Percentiles rank a stretch among this genome's conserved stretches.
These are phyloP conservation scores for Esteya vermicola DNA, from an alignment of 2,329 filamentous ascomycete genomes.

Conservation along the genomic window DNA sequence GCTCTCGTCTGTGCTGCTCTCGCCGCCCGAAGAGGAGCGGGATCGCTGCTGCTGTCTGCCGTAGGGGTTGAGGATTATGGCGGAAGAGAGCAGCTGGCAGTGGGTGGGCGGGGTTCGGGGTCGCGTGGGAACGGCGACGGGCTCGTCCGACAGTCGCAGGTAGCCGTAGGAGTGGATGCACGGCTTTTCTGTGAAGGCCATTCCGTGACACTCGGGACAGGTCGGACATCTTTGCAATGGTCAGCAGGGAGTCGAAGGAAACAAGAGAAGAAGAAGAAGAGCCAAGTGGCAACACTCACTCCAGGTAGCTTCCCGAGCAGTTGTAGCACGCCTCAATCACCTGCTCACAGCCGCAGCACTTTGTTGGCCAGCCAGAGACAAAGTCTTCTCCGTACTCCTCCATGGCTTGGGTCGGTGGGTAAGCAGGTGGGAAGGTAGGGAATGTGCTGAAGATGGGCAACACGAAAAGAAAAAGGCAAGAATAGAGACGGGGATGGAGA, in stretches of 20 bases:
- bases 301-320: constrained; percentile 10
- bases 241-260: not conserved
- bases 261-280: not conserved
- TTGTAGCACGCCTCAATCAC: constrained; percentile 8
- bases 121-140: too few species aligned
- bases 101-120: too few species aligned
- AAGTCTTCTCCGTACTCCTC: constrained; percentile 7
- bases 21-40: not conserved
- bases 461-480: not conserved
- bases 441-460: too few species aligned
- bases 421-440: too few species aligned
- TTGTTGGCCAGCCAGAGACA: constrained; percentile 8
- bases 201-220: constrained; percentile 6
- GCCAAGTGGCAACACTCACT: constrained; percentile 2
- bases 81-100: too few species aligned
- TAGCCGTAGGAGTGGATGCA: constrained; percentile 1
- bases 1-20: not conserved
- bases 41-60: not conserved
- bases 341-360: constrained; percentile 8
- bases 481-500: not conserved
- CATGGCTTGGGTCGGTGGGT: too few species aligned
- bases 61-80: not conserved
- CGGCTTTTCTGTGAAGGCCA: constrained; percentile 6
- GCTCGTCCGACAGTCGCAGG: not conserved
- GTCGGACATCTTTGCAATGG: constrained; percentile 3